phyloP scores from a whole-genome alignment of 1,284 basidiomycete species.

The Ceratobasidium sp. region DNA sequence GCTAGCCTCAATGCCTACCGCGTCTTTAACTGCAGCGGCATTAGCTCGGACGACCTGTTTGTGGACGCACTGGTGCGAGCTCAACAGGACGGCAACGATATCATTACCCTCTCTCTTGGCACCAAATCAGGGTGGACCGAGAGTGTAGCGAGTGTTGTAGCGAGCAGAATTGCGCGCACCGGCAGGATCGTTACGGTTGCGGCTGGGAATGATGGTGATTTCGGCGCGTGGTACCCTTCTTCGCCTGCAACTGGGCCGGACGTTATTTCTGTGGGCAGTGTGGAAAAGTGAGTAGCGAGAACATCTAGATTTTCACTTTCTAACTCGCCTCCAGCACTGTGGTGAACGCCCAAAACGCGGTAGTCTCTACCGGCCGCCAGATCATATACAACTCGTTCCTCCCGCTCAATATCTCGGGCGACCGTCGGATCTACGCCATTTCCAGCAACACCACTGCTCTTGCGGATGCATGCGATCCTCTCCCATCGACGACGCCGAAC shows the following conservation, averaged over 20 bases:
- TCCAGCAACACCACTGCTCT: slow-evolving; percentile 53
- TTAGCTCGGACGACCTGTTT: slow-evolving; percentile 39
- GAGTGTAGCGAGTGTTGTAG: slow-evolving; percentile 55
- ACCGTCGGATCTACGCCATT: slow-evolving; percentile 52
- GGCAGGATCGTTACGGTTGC: slow-evolving; percentile 54
- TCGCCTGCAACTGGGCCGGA: slow-evolving; percentile 45
- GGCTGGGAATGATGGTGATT: slow-evolving; percentile 49
- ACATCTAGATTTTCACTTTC: not conserved
- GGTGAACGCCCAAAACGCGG: slow-evolving; percentile 38
- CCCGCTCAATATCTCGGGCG: slow-evolving; percentile 46
- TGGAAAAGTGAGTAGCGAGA: slow-evolving; percentile 46
- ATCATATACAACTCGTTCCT: slow-evolving; percentile 49
- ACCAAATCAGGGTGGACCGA: slow-evolving; percentile 56
- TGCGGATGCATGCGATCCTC: slow-evolving; percentile 67
- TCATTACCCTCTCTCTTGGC: slow-evolving; percentile 60
- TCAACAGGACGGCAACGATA: slow-evolving; percentile 57
- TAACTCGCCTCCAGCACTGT: slow-evolving; percentile 16
- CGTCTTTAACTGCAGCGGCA: slow-evolving; percentile 43
- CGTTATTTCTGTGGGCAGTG: slow-evolving; percentile 49
- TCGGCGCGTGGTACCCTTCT: slow-evolving; percentile 47
- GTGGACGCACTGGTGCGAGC: slow-evolving; percentile 49
- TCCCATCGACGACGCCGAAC: slow-evolving; percentile 67
- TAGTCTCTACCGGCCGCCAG: slow-evolving; percentile 22
- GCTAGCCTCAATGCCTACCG: slow-evolving; percentile 37
- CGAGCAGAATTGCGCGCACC: slow-evolving; percentile 54